phyloP scores from a whole-genome alignment of 1,139 yeast genomes.

The Kodamaea sp. region DNA sequence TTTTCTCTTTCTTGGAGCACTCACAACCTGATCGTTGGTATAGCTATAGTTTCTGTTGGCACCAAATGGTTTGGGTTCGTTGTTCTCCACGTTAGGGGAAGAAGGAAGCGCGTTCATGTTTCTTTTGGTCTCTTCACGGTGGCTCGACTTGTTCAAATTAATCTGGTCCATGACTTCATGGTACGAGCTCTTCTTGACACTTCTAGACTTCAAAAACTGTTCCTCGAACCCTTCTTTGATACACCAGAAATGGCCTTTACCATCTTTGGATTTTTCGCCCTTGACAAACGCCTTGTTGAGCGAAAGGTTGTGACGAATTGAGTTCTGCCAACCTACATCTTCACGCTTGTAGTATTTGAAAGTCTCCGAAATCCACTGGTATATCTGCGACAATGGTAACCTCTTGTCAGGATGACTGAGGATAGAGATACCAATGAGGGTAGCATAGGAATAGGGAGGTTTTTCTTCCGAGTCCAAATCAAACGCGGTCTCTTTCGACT shows the following conservation, averaged over 20 bases:
- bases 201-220: constrained; percentile 71
- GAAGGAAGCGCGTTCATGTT: constrained; percentile 35
- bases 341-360: constrained; percentile 81
- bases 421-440: constrained; percentile 91
- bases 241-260: constrained; percentile 97
- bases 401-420: constrained; percentile 77
- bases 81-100: constrained; percentile 28
- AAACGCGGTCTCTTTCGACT: constrained; percentile 31
- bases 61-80: constrained; percentile 2
- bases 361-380: constrained; percentile 88
- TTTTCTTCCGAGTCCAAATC: constrained; percentile 54
- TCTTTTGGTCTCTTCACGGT: constrained; percentile 16
- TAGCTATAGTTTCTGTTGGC: constrained; percentile 5
- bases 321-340: constrained; percentile 94
- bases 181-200: constrained; percentile 46
- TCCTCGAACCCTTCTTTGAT: constrained; percentile 81
- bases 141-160: constrained; percentile 11
- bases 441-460: constrained; percentile 95
- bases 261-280: constrained; percentile 90
- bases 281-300: constrained; percentile 86
- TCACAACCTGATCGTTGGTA: constrained; percentile 1
- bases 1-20: constrained; percentile 7
- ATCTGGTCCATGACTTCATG: constrained; percentile 51
- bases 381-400: constrained; percentile 86
- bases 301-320: constrained; percentile 82